phyloP scores from a whole-genome alignment of 768 basidiomycete genomes.

The Tricholomella constricta region DNA sequence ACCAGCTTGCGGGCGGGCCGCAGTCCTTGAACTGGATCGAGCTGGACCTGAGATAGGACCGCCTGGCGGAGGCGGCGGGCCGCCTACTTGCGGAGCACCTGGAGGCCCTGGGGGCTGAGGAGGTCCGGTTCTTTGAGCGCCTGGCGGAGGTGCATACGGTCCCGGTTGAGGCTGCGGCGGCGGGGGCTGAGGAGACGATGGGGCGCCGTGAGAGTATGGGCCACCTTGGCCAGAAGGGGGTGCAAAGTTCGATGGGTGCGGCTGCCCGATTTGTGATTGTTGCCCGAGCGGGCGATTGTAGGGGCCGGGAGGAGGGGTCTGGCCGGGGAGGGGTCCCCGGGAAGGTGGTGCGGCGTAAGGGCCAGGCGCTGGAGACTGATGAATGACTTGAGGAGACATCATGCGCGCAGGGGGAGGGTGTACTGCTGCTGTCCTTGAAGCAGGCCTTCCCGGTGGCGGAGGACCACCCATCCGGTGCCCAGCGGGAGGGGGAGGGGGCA shows the following conservation, averaged over 20 bases:
- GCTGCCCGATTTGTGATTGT: slow-evolving; percentile 20
- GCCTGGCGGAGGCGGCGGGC: slow-evolving; percentile 30
- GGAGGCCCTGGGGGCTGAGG: slow-evolving; percentile 23
- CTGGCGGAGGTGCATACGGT: slow-evolving; percentile 46
- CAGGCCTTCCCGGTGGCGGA: slow-evolving; percentile 35
- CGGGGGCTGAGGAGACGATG: slow-evolving; percentile 18
- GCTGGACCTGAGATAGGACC: slow-evolving; percentile 30
- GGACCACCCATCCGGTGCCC: slow-evolving; percentile 35
- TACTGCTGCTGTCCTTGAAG: slow-evolving; percentile 23
- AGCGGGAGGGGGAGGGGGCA: slow-evolving; percentile 42
- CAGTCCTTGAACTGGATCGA: slow-evolving; percentile 21
- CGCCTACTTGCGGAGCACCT: slow-evolving; percentile 7
- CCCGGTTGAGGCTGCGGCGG: slow-evolving; percentile 33
- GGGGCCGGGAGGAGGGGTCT: slow-evolving; percentile 44
- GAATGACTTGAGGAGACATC: slow-evolving; percentile 48
- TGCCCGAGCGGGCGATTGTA: slow-evolving; percentile 37
- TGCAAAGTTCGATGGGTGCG: slow-evolving; percentile 40
- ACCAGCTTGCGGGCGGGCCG: slow-evolving; percentile 22
- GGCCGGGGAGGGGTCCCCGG: slow-evolving; percentile 42
- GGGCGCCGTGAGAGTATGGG: slow-evolving; percentile 24
- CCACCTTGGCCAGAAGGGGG: slow-evolving; percentile 30
- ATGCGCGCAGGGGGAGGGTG: slow-evolving; percentile 45
- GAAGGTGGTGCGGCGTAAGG: slow-evolving; percentile 51
- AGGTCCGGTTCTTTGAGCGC: slow-evolving; percentile 27
- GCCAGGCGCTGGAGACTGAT: slow-evolving; percentile 43